Conservation (phyloP, 345 rosid genomes). For the Garcia nutans region DNA sequence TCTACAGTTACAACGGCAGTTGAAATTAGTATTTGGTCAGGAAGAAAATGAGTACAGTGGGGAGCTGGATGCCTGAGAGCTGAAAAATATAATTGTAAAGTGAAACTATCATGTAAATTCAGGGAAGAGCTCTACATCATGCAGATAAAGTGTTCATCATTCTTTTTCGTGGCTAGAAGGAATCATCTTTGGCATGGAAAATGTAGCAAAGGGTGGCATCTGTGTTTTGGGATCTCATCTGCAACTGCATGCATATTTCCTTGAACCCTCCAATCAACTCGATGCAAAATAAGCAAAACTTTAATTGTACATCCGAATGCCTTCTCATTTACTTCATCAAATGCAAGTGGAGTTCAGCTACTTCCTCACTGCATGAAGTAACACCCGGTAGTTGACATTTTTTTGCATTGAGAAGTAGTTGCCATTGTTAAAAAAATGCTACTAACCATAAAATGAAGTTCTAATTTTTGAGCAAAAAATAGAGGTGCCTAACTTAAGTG, state of each 20-base stretch:
- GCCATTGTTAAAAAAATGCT: too few relatives aligned
- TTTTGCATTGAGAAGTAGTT: not conserved
- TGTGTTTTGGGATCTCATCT: conserved; percentile 8
- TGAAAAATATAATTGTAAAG: conserved; percentile 18
- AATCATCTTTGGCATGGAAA: conserved; percentile 14
- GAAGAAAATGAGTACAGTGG: conserved; percentile 48
- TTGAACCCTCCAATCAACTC: conserved; percentile 17
- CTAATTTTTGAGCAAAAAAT: too few relatives aligned
- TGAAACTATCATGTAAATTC: conserved; percentile 25
- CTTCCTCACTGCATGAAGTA: not conserved
- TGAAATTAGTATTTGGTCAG: conserved; percentile 45
- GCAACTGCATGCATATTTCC: conserved; percentile 8
- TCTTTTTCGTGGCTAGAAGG: conserved; percentile 8
- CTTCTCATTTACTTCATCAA: not conserved
- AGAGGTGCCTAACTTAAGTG: too few relatives aligned
- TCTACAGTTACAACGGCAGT: conserved; percentile 64
- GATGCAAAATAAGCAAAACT: conserved; percentile 22
- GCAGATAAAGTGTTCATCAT: conserved; percentile 16
- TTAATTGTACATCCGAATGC: not conserved
- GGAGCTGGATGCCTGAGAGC: conserved; percentile 40
- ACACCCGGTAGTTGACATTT: not conserved
- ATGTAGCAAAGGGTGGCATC: not conserved
- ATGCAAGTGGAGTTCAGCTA: conserved; percentile 4
- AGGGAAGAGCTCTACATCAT: conserved; percentile 33
- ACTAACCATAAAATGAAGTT: too few relatives aligned